phyloP scores from a whole-genome alignment of 331 rosid species.

The Malus hybrid region DNA sequence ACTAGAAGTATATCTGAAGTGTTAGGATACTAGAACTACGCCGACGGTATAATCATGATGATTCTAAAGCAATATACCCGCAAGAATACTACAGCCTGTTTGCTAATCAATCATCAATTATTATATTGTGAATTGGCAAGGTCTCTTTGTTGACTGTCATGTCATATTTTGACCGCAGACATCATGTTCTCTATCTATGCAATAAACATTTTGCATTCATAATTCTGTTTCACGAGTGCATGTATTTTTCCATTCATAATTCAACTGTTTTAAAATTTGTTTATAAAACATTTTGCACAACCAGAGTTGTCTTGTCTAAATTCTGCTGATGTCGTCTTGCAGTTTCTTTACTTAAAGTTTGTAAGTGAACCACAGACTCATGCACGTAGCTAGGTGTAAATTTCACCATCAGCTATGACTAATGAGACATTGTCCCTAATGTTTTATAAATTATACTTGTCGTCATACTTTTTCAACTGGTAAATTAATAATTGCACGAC shows the following conservation, averaged over 20 bases:
- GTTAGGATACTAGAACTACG: neutral
- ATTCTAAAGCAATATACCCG: neutral
- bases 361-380: neutral
- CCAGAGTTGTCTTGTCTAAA: neutral
- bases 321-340: neutral
- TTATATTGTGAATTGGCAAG: neutral
- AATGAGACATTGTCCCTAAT: neutral
- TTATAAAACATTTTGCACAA: neutral
- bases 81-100: neutral
- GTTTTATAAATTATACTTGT: neutral
- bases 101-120: neutral
- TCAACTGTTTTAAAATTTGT: neutral
- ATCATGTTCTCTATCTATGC: neutral
- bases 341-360: neutral
- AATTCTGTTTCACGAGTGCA: neutral
- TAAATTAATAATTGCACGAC: neutral
- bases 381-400: neutral
- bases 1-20: too few relatives aligned
- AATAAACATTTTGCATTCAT: neutral
- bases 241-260: neutral
- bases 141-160: neutral
- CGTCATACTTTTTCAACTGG: neutral
- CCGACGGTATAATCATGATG: neutral
- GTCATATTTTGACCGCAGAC: neutral
- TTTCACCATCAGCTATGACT: neutral